phyloP scores from a whole-genome alignment of 805 yeast species.

The Saccharomycopsis fodiens region DNA sequence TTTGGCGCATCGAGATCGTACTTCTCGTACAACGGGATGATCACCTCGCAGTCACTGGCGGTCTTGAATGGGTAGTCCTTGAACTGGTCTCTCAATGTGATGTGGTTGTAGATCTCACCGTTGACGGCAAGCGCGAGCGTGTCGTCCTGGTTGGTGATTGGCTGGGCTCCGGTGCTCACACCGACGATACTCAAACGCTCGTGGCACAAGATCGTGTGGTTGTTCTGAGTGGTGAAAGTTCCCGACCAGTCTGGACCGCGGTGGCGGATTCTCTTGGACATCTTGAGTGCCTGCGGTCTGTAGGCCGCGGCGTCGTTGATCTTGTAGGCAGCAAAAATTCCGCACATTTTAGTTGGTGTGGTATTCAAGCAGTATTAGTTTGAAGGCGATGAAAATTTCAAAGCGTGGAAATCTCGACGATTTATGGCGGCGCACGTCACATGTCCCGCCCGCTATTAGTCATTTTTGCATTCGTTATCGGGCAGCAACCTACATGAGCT shows the following conservation, averaged over 20 bases:
- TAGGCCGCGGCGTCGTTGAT: conserved; percentile 73
- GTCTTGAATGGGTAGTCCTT: conserved; percentile 73
- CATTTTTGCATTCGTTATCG: background rate
- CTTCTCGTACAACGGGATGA: conserved; percentile 85
- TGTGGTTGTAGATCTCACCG: conserved; percentile 98
- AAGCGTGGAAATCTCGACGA: background rate
- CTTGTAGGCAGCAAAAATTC: conserved; percentile 88
- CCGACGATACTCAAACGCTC: conserved; percentile 98
- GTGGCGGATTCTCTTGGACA: conserved; percentile 91
- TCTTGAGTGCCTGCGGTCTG: conserved; percentile 82
- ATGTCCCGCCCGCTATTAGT: background rate
- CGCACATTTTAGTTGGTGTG: conserved; percentile 69
- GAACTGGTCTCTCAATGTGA: conserved; percentile 72
- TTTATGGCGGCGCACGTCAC: background rate
- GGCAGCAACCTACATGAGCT: background rate
- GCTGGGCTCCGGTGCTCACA: conserved; percentile 96
- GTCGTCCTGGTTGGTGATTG: conserved; percentile 76
- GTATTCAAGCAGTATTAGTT: background rate
- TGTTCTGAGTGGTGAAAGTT: conserved; percentile 51
- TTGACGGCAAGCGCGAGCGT: conserved; percentile 75
- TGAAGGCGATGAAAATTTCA: background rate
- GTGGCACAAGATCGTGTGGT: conserved; percentile 79
- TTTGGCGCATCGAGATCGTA: conserved; percentile 88
- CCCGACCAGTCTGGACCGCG: conserved; percentile 99
- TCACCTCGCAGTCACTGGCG: conserved; percentile 93